Evolutionary conservation across 1,284 basidiomycete genomes (phyloP).

Genomic region (Agaricales sp.): DNA sequence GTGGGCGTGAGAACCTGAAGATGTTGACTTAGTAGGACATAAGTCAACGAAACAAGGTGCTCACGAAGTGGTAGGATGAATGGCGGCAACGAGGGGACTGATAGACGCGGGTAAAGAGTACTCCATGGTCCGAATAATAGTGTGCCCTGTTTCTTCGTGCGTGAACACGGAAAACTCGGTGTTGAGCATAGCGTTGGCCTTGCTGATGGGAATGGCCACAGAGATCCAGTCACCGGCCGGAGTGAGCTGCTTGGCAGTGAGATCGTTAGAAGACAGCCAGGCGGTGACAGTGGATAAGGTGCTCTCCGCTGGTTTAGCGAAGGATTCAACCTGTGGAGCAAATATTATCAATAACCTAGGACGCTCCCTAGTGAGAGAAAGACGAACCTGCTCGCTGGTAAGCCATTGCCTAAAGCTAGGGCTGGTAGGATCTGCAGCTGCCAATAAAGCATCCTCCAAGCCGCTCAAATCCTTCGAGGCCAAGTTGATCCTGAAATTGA

Average conservation of each 20-base stretch:
- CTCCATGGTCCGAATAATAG: not conserved
- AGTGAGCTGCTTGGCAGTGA: not conserved
- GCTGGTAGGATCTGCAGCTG: no score
- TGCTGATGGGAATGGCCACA: not conserved
- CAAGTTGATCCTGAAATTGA: no score
- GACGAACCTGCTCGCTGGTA: no score
- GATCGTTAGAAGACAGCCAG: not conserved
- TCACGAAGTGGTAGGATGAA: not conserved
- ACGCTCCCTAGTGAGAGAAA: no score
- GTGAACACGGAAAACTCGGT: not conserved
- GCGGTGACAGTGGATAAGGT: not conserved
- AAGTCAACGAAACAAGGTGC: not conserved
- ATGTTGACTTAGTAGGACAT: not conserved
- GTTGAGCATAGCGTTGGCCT: not conserved
- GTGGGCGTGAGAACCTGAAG: not conserved
- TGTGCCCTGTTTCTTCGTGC: not conserved
- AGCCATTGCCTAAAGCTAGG: no score
- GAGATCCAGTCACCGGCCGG: not conserved
- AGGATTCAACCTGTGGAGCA: not conserved
- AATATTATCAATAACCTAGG: no score
- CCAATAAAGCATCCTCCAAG: no score
- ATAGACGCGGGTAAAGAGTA: not conserved
- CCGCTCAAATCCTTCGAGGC: no score
- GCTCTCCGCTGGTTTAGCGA: not conserved
- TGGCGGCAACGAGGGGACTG: not conserved